Percentiles rank a stretch among this genome's conserved stretches.
phyloP scores from a whole-genome alignment of 2,329 filamentous ascomycete genomes.

The Monilinia laxa region DNA sequence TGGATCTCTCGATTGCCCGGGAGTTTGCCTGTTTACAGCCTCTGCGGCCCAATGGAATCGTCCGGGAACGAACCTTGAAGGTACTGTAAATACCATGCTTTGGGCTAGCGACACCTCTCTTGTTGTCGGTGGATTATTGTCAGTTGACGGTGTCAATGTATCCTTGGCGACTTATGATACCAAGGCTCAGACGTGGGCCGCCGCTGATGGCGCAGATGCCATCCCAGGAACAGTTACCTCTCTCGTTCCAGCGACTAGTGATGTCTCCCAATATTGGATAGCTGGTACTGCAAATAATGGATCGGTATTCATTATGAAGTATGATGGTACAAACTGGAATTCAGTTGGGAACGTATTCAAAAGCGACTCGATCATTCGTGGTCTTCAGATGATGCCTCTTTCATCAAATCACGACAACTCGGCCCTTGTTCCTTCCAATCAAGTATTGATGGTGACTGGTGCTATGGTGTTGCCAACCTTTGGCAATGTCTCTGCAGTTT shows the following conservation, averaged over 20 bases:
- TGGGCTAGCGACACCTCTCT: constrained; percentile 75
- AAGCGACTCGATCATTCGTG: constrained; percentile 66
- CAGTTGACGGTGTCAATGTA: constrained; percentile 61
- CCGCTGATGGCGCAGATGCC: constrained; percentile 58
- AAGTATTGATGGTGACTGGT: constrained; percentile 82
- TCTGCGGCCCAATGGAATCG: constrained; percentile 73
- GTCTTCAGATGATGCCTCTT: constrained; percentile 77
- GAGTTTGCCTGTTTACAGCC: constrained; percentile 77
- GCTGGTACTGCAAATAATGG: constrained; percentile 69
- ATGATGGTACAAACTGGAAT: constrained; percentile 70
- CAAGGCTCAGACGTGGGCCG: constrained; percentile 64
- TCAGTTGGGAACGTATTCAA: constrained; percentile 64
- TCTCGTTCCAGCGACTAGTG: constrained; percentile 70
- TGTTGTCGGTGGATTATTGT: constrained; percentile 75
- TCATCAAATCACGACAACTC: constrained; percentile 65
- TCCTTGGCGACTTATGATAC: constrained; percentile 73
- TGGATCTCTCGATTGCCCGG: constrained; percentile 77
- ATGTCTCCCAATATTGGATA: constrained; percentile 76
- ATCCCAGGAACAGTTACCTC: constrained; percentile 80
- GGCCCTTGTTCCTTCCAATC: constrained; percentile 61
- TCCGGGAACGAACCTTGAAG: constrained; percentile 69
- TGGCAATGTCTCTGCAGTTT: constrained; percentile 78
- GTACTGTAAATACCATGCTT: constrained; percentile 67
- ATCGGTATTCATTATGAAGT: constrained; percentile 78
- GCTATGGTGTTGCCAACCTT: constrained; percentile 72